Evolutionary conservation across 208 protist genomes (phyloP).

Genomic region (Trypanosoma platydactyli): DNA sequence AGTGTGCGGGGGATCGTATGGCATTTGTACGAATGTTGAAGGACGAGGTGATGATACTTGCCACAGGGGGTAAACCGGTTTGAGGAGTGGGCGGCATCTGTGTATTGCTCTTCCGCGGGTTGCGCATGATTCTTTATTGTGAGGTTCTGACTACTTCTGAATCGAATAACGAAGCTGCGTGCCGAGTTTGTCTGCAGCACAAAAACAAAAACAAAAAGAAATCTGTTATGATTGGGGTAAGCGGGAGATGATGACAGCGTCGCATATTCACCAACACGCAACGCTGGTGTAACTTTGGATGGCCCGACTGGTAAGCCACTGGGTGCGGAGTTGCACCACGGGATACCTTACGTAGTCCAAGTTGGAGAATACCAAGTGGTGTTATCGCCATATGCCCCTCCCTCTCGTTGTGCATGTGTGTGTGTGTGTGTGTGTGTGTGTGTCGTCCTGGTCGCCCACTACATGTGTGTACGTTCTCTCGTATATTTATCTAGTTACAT

Average conservation of each 20-base stretch:
- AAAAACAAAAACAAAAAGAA: no score
- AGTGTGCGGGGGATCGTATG: conserved; percentile 19
- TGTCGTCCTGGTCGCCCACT: no score
- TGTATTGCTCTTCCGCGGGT: not conserved
- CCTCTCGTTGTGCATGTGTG: not conserved
- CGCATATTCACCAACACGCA: conserved; percentile 43
- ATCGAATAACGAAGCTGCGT: no score
- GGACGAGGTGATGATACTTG: conserved; percentile 39
- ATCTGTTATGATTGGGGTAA: no score
- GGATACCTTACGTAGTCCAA: conserved; percentile 80
- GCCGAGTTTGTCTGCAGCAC: no score
- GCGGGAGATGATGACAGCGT: no score
- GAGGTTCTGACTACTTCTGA: no score
- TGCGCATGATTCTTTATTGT: no score
- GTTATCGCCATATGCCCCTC: not conserved
- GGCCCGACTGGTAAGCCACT: no score
- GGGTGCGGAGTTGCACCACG: conserved; percentile 68
- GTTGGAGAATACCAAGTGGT: conserved; percentile 24
- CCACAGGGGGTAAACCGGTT: not conserved
- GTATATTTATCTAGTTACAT: no score
- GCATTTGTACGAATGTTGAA: conserved; percentile 50
- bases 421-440: conserved; percentile 7
- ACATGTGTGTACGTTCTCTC: no score
- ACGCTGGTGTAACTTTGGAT: no score
- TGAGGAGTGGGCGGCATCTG: not conserved